A percentile compares a stretch with the other conserved stretches of the same genome.
These are phyloP conservation scores for Tricholoma matsutake DNA, from an alignment of 768 basidiomycete species.

Conservation along the genomic window DNA sequence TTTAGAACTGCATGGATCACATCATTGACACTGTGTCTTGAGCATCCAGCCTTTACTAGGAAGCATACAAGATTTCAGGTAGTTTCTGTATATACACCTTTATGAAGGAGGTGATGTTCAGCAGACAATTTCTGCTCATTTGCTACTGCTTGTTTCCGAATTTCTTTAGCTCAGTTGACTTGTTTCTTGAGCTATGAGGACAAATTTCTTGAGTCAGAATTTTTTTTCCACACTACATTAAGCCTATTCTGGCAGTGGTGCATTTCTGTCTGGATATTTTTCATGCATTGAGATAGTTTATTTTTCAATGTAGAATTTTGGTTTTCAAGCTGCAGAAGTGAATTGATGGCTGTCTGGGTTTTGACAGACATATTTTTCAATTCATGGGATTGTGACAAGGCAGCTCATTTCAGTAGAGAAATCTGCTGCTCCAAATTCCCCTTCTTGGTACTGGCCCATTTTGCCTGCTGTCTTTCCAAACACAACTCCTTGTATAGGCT, in stretches of 20 bases:
- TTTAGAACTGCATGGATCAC: slow-evolving; percentile 8
- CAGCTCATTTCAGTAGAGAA: too few species aligned
- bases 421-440: too few species aligned
- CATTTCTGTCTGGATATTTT: neutral
- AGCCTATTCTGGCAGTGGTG: neutral
- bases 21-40: slow-evolving; percentile 7
- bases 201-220: neutral
- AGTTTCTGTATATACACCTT: neutral
- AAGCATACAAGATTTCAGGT: neutral
- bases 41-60: slow-evolving; percentile 3
- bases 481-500: too few species aligned
- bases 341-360: neutral
- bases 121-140: neutral
- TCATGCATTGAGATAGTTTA: neutral
- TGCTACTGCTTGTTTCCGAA: neutral
- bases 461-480: too few species aligned
- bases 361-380: neutral
- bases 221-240: neutral
- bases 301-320: neutral
- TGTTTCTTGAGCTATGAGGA: neutral
- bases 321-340: neutral
- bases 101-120: neutral
- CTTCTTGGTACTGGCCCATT: too few species aligned
- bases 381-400: too few species aligned
- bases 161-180: neutral